Evolutionary conservation across 2,329 filamentous ascomycete genomes (phyloP).

Genomic region (Tolypocladium guangdongense): DNA sequence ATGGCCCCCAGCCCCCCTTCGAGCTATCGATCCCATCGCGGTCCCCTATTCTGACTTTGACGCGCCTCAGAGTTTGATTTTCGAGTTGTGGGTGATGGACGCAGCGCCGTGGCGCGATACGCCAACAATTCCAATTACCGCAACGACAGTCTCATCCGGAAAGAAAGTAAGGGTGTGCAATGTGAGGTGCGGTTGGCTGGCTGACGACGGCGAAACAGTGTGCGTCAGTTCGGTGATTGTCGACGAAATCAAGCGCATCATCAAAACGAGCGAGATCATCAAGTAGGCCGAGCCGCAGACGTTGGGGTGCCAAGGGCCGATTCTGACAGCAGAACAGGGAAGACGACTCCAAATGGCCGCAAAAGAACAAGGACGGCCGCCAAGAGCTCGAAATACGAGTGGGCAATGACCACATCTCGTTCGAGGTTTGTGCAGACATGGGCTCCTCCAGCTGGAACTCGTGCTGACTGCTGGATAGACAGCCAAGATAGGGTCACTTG

Average conservation of each 20-base stretch:
- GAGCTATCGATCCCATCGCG: background rate
- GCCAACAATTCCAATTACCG: conserved; percentile 99
- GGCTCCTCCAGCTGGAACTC: background rate
- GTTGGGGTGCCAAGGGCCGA: background rate
- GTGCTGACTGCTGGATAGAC: conserved; percentile 45
- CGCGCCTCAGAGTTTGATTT: conserved; percentile 80
- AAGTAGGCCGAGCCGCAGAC: conserved; percentile 50
- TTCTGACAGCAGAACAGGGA: conserved; percentile 46
- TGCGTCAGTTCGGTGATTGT: conserved; percentile 87
- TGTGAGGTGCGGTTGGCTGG: background rate
- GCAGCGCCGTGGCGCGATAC: conserved; percentile 88
- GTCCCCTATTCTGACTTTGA: background rate
- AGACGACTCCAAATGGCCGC: conserved; percentile 96
- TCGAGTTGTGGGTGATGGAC: conserved; percentile 79
- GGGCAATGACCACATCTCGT: conserved; percentile 93
- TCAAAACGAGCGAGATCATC: conserved; percentile 93
- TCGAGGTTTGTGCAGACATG: conserved; percentile 59
- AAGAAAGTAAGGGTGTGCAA: conserved; percentile 69
- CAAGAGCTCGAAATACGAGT: conserved; percentile 93
- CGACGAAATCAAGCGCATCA: conserved; percentile 91
- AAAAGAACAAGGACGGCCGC: conserved; percentile 97
- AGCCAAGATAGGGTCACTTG: conserved; percentile 92
- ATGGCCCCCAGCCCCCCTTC: background rate
- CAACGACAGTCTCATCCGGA: conserved; percentile 95
- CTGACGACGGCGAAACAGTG: conserved; percentile 47